A percentile compares a stretch with the other conserved stretches of the same genome.
These are phyloP conservation scores for Trifolium dubium DNA, from an alignment of 306 rosid species.

Conservation along the genomic window DNA sequence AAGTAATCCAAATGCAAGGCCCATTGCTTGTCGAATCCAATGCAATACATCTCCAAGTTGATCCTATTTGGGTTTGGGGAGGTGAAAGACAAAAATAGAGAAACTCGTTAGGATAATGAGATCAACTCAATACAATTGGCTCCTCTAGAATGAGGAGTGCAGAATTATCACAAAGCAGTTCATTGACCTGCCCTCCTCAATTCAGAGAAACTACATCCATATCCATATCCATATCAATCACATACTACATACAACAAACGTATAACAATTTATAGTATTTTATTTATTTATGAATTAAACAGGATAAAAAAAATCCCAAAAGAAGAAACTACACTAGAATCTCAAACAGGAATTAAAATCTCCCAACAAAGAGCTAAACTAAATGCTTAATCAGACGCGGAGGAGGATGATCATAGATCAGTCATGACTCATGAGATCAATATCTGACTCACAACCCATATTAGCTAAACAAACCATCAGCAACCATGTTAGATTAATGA, in stretches of 20 bases:
- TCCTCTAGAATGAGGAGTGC: background rate
- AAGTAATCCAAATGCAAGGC: slow-evolving; percentile 71
- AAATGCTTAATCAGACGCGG: background rate
- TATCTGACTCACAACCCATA: background rate
- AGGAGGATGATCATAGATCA: background rate
- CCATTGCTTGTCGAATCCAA: slow-evolving; percentile 92
- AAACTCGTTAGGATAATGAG: slow-evolving; percentile 7
- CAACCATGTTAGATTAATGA: background rate
- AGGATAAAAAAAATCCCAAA: background rate
- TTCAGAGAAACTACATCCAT: background rate
- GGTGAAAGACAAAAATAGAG: slow-evolving; percentile 15
- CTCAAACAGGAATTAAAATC: background rate
- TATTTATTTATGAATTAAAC: background rate
- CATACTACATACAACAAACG: background rate
- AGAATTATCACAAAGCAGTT: background rate
- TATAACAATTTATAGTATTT: background rate
- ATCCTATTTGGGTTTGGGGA: slow-evolving; percentile 56
- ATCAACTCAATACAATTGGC: background rate
- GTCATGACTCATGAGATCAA: background rate
- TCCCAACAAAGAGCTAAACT: background rate
- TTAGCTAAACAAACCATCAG: background rate
- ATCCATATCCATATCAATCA: background rate
- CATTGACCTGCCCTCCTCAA: background rate
- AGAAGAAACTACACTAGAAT: background rate
- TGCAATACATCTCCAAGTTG: slow-evolving; percentile 97